Conservation (phyloP, 2,329 filamentous ascomycete species). For the Mariannaea elegans region DNA sequence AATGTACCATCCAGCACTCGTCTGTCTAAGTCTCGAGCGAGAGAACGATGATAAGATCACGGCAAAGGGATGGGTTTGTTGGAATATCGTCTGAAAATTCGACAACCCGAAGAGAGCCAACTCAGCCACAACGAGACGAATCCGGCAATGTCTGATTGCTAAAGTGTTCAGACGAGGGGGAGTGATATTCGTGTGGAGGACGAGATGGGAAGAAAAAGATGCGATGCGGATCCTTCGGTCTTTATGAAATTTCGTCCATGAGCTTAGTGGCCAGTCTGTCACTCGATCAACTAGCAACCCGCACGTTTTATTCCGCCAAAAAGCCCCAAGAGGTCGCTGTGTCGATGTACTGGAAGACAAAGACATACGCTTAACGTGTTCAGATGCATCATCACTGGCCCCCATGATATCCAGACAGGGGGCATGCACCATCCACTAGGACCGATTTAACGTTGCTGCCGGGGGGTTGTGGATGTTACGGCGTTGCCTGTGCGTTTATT, state of each 20-base stretch:
- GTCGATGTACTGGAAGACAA: conserved; percentile 4
- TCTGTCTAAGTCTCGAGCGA: neutral
- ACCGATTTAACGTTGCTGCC: conserved; percentile 2
- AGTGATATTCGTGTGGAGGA: neutral
- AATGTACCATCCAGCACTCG: neutral
- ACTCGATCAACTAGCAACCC: conserved; percentile 2
- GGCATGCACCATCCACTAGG: neutral
- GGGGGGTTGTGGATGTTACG: conserved; percentile 3
- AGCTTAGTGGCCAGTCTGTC: neutral
- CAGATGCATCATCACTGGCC: neutral
- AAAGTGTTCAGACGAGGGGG: neutral
- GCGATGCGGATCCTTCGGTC: conserved; percentile 1
- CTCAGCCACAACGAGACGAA: neutral
- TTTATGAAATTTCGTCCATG: conserved; percentile 3
- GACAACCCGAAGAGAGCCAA: neutral
- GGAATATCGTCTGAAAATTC: neutral
- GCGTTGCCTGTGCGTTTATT: neutral
- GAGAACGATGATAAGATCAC: neutral
- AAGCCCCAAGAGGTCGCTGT: neutral
- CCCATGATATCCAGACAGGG: conserved; percentile 4
- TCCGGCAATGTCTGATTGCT: neutral
- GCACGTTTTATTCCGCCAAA: conserved; percentile 3
- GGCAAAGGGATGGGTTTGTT: neutral
- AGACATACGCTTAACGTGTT: neutral
- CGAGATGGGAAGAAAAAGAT: neutral